Base-by-base conservation (phyloP, 176 grass and related monocot genomes). In the Zoysia japonica region DNA sequence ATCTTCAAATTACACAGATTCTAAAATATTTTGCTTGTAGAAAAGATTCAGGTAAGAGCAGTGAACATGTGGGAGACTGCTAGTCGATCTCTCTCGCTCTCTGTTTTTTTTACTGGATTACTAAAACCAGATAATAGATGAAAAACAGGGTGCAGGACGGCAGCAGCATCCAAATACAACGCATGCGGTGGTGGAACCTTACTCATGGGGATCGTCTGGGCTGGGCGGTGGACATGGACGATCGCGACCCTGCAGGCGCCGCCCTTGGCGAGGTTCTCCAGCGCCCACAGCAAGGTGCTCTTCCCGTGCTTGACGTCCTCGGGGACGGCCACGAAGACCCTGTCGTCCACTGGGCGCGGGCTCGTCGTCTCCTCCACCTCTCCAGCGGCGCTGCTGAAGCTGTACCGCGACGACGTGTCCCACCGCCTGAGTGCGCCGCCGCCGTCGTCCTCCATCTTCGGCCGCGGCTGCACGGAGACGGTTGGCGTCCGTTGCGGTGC, bases 211-310 rank as follows among this genome's bases (percentile, higher is more conserved):
- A 84, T 87, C 82, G 57, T 77, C 80, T 87, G 70, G 57, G 86
- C 52, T 8, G 90, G 87, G 73, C 82, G 39, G 79, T 92, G 83
- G 78, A 92, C 87, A 61, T 92, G 90, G 6, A 19, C 67, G n/a
- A 92, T 48, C 1, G 70, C 86, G 44, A 89, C 38, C n/a, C 57
- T 80, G 28, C 28, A 28, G 2, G 65, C 7, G 43, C 63, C 35
- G 61, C 78, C 78, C 9, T 46, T 85, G 79, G 70, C 61, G 10
- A 64, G 59, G 83, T 90, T 90, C 79, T 90, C 51, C 6, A 86
- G 68, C 72, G 76, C 82, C 91, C 88, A 93, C 14, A 84, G 47
- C n/a, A 93, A 68, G 62, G 76, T 86, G 55, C 70, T 80, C 70
- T 74, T 90, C n/a, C 85, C 91, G 14, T 70, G 11, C 60, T 65